Evolutionary conservation across 768 basidiomycete species (phyloP).

Genomic region (Lactarius hatsudake): DNA sequence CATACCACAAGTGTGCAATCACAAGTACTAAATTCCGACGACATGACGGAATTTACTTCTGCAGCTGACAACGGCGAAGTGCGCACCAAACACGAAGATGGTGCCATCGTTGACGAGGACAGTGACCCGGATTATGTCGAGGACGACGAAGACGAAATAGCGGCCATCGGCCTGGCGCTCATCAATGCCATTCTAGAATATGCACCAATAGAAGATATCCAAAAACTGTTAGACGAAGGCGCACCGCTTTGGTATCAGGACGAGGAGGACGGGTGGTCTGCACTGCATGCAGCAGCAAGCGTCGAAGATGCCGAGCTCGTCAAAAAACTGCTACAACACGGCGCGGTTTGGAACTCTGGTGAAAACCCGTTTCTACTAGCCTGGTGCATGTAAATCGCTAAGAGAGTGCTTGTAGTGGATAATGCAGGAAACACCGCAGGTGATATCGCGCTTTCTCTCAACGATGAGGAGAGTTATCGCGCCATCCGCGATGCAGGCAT

Average conservation of each 20-base stretch:
- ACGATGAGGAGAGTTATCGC: slow-evolving; percentile 69
- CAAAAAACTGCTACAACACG: slow-evolving; percentile 66
- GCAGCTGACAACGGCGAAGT: not conserved
- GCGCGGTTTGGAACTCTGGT: slow-evolving; percentile 92
- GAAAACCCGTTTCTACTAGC: slow-evolving; percentile 32
- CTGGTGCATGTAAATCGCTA: not conserved
- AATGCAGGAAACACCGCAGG: slow-evolving; percentile 78
- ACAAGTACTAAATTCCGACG: not conserved
- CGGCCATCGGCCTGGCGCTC: slow-evolving; percentile 54
- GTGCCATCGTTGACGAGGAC: not conserved
- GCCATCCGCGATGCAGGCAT: slow-evolving; percentile 90
- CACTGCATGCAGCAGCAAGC: slow-evolving; percentile 85
- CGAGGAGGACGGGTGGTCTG: slow-evolving; percentile 67
- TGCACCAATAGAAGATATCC: slow-evolving; percentile 44
- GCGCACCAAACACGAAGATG: not conserved
- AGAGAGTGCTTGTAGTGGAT: slow-evolving; percentile 55
- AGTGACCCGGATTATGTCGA: slow-evolving; percentile 28
- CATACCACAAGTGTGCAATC: not conserved
- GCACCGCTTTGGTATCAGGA: slow-evolving; percentile 92
- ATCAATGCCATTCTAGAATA: slow-evolving; percentile 55
- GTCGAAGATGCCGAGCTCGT: slow-evolving; percentile 63
- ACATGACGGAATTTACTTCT: not conserved
- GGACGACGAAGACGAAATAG: slow-evolving; percentile 28
- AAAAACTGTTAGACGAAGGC: slow-evolving; percentile 54
- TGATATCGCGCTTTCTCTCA: slow-evolving; percentile 86